Base-by-base conservation (phyloP, 23 red algal genomes). In the Pyropia haitanensis region DNA sequence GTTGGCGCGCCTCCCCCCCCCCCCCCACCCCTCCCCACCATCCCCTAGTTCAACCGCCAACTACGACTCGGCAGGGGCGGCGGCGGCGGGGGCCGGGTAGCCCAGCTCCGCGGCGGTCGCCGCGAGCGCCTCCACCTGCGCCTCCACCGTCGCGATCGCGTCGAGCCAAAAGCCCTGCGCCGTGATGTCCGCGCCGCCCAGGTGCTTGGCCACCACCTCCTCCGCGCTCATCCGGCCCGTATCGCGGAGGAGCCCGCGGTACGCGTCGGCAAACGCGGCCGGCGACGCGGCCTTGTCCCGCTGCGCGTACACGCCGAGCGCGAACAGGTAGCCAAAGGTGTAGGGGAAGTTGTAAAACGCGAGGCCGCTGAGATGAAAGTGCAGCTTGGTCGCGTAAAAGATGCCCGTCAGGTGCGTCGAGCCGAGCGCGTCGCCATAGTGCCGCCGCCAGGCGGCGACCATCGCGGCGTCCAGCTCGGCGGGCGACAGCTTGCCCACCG, bases 341-440 rank as follows among this genome's bases (percentile, higher is more conserved):
- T 89, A 89, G 18, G 84, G 84, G 58, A 75, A 89, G 44, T 89
- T 89, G 57, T 89, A 89, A 60, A 89, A 89, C 20, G 65, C 68
- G 23, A 79, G 69, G 14, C 72, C 72, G 23, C 62, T 74, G 32
- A 89, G 44, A 55, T 89, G 77, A 64, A 89, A 89, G 71, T 89
- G 84, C 22, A 89, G 34, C 76, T 89, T 89, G 49, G 73, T 75
- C 28, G 72, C 71, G 44, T 56, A 68, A 58, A 89, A 89, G 19
- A 89, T 70, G 1, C 81, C 81, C 14, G 76, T 72, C 29, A 63
- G 62, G n/a, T 89, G 59, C 18, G 29, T 69, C 20, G 30, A 53
- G 22, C 27, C 20, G 8, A 89, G 55, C 0, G 84, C 56, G 27
- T 89, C 84, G 10, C 76, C 76, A 57, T 89, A 89, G 63, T 89